Evolutionary conservation across 78 protist species (phyloP), one percentile per base, ranked within the genome.

Genomic region (Dictyostelium firmibasis): DNA sequence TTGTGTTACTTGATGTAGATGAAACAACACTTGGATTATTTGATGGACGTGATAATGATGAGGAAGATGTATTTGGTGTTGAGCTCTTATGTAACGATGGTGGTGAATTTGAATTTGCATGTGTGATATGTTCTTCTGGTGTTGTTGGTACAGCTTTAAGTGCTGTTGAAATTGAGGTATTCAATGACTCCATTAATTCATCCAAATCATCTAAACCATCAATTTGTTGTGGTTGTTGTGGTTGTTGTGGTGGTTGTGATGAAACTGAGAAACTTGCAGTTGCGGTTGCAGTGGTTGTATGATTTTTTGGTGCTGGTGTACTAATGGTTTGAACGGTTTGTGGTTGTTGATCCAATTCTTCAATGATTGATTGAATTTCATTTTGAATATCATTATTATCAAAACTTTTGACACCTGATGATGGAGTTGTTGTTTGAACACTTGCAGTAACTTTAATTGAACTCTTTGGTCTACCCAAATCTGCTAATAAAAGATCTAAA

Each of bases 401-500:
- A 33, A 31, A 16, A 31, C 47, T 72, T 14, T 25, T 13, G 14
- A 9, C 25, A 29, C 38, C 9, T n/a, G 67, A 16, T 47, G 35
- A 33, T 33, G 64, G 25, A 7, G 85, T n/a, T 47, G 94, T 16
- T n/a, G 44, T 41, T 78, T 75, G 85, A 67, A 67, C 75, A 25
- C 25, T 27, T 27, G 35, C 75, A 11, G 75, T 67, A 23, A 29
- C 38, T 41, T 50, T 84, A 16, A 43, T 18, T 53, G 76, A 64
- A 53, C 67, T 75, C 92, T 93, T 84, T 60, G 92, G 91, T 82
- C 95, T 78, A 38, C 92, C 97, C 29, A 95, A 81, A 70, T 95
- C 97, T 13, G 97, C 92, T 33, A 95, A 72, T 81, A 95, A 92
- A 29, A 67, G 35, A 64, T 95, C 97, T 67, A 95, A 82, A 85